Evolutionary conservation across 2,329 filamentous ascomycete species (phyloP).

Genomic region (Epichloe aotearoae): DNA sequence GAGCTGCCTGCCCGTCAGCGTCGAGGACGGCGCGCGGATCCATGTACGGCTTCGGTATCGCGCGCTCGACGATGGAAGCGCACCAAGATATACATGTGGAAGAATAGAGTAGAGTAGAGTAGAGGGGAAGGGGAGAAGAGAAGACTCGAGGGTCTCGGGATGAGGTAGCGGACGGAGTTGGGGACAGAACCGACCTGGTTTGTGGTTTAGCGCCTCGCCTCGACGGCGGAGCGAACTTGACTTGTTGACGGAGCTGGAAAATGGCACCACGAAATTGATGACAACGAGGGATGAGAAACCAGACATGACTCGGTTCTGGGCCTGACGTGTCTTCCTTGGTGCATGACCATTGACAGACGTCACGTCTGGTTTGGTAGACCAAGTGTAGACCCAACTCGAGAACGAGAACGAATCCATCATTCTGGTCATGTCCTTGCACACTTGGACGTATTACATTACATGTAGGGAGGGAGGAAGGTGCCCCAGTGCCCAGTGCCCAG

Average conservation of each 20-base stretch:
- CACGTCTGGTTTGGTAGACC: too few relatives aligned
- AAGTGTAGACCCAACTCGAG: too few relatives aligned
- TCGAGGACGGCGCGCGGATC: conserved; percentile 6
- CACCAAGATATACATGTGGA: conserved; percentile 8
- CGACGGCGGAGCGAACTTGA: not conserved
- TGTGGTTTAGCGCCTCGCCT: not conserved
- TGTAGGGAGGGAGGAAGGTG: too few relatives aligned
- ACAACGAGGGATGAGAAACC: too few relatives aligned
- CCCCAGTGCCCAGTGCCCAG: too few relatives aligned
- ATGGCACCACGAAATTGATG: too few relatives aligned
- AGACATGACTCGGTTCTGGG: too few relatives aligned
- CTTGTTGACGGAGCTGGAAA: not conserved
- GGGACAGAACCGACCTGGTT: not conserved
- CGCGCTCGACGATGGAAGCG: not conserved
- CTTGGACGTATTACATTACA: too few relatives aligned
- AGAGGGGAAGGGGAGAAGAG: not conserved
- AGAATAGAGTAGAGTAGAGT: not conserved
- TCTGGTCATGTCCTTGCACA: too few relatives aligned
- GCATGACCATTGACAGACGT: too few relatives aligned
- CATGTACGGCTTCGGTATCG: conserved; percentile 7
- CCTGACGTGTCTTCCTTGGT: too few relatives aligned
- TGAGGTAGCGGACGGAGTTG: not conserved
- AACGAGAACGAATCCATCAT: too few relatives aligned
- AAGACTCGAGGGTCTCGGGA: not conserved
- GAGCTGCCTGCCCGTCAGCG: conserved; percentile 3